Conservation (phyloP, 2,329 filamentous ascomycete genomes). For the Cladosporium sp. region DNA sequence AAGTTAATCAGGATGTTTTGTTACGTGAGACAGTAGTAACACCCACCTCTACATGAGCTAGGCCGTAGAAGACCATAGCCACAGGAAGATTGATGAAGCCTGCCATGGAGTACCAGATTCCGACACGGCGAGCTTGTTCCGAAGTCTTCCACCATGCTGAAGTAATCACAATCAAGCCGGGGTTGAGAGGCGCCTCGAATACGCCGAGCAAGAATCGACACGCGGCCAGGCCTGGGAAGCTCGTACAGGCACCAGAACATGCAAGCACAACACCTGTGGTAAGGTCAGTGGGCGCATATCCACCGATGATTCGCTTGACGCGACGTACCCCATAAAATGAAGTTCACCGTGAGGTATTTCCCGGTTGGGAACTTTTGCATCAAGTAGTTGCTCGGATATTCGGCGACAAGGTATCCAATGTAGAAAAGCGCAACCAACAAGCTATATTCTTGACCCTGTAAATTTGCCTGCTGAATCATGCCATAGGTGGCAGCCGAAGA, state of each 20-base stretch:
- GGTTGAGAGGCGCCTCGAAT: conserved; percentile 52
- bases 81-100: conserved; percentile 56
- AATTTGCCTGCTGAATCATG: background rate
- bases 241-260: conserved; percentile 34
- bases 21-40: too few relatives aligned
- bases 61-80: conserved; percentile 52
- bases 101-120: conserved; percentile 61
- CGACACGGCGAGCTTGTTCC: conserved; percentile 59
- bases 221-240: conserved; percentile 31
- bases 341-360: too few relatives aligned
- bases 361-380: too few relatives aligned
- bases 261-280: too few relatives aligned
- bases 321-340: too few relatives aligned
- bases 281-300: too few relatives aligned
- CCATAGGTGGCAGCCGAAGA: background rate
- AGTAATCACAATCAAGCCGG: conserved; percentile 52
- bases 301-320: too few relatives aligned
- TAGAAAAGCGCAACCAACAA: conserved; percentile 2
- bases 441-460: conserved; percentile 18
- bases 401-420: background rate
- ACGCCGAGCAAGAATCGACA: conserved; percentile 53
- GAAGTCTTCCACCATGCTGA: conserved; percentile 38
- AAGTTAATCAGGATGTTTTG: too few relatives aligned
- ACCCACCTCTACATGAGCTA: conserved; percentile 42
- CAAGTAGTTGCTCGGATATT: too few relatives aligned